These are phyloP conservation scores for Fraxinus platypoda DNA, from an alignment of 305 asterid genomes.

Conservation along the genomic window DNA sequence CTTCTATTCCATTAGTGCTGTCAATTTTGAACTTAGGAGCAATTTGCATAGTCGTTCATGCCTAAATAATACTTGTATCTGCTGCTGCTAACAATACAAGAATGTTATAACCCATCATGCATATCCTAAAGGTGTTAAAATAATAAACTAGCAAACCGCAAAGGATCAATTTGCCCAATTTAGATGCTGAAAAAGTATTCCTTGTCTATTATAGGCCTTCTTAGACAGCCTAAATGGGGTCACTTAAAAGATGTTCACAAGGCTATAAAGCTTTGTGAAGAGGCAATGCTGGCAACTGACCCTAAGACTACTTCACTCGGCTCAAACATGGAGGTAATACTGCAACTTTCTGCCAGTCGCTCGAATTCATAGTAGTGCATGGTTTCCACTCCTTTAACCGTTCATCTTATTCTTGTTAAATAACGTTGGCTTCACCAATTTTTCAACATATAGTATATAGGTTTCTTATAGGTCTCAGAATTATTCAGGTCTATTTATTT, in stretches of 20 bases:
- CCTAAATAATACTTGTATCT: not conserved
- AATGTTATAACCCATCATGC: not conserved
- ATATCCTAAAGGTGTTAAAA: not conserved
- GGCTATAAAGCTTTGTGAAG: constrained; percentile 94
- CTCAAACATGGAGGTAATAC: constrained; percentile 70
- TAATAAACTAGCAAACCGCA: not conserved
- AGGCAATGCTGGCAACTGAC: constrained; percentile 76
- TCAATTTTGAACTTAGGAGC: not conserved
- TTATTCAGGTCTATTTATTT: not conserved
- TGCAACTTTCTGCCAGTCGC: not conserved
- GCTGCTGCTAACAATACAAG: not conserved
- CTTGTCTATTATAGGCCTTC: constrained; percentile 48
- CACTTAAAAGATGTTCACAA: constrained; percentile 89
- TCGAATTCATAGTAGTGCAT: not conserved
- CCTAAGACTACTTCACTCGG: constrained; percentile 79
- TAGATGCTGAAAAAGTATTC: constrained; percentile 6
- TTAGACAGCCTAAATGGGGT: constrained; percentile 92
- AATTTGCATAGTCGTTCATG: not conserved
- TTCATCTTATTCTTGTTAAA: constrained; percentile 2
- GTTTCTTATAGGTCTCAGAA: not conserved
- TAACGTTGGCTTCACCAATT: not conserved
- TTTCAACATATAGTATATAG: not conserved
- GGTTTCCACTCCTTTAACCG: not conserved
- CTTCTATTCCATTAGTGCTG: not conserved
- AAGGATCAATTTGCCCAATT: not conserved